Percentiles rank a stretch among this genome's conserved stretches.
Evolutionary conservation across 176 grass and related monocot species (phyloP).

Genomic region (Tuctoria greenei): DNA sequence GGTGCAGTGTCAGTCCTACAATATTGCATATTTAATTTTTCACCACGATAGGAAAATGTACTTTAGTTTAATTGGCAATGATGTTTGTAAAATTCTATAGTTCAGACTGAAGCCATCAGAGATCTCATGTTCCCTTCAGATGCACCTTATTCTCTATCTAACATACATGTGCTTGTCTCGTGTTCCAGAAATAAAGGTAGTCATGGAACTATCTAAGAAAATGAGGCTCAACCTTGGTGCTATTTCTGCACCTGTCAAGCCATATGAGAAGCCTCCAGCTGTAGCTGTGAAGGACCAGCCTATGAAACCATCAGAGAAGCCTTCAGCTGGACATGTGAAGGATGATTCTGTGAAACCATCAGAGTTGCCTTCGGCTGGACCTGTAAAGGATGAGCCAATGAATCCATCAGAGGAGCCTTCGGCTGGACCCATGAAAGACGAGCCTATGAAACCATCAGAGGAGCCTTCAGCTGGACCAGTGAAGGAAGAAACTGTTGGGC

Average conservation of each 20-base stretch:
- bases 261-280: constrained; percentile 38
- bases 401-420: constrained; percentile 42
- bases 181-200: constrained; percentile 63
- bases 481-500: constrained; percentile 23
- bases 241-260: constrained; percentile 37
- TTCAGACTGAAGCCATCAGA: background rate
- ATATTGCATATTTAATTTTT: background rate
- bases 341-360: constrained; percentile 39
- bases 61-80: background rate
- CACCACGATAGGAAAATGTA: background rate
- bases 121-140: background rate
- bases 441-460: constrained; percentile 27
- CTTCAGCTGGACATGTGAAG: constrained; percentile 37
- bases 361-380: constrained; percentile 32
- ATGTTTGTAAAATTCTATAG: background rate
- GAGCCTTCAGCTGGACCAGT: constrained; percentile 13
- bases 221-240: constrained; percentile 48
- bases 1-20: background rate
- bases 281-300: constrained; percentile 46
- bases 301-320: constrained; percentile 42
- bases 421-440: constrained; percentile 35
- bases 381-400: constrained; percentile 33
- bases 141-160: constrained; percentile 2
- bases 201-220: constrained; percentile 68
- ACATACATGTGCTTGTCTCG: constrained; percentile 2